Evolutionary conservation across 257 asterid species (phyloP).

Genomic region (Solanum bulbocastanum): DNA sequence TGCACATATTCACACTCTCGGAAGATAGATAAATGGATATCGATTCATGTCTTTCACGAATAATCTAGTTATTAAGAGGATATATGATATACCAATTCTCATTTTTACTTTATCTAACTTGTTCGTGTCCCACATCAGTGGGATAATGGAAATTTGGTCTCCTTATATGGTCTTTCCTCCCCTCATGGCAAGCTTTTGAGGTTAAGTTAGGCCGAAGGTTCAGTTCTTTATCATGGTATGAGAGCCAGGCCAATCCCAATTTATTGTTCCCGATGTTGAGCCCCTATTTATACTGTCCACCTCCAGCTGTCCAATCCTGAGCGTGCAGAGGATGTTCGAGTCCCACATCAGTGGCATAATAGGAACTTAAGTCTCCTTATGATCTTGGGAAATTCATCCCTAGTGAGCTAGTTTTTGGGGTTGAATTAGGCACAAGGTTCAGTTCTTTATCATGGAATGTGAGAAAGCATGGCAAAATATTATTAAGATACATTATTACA

Average conservation of each 20-base stretch:
- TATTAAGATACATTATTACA: neutral
- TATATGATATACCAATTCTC: neutral
- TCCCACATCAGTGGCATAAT: neutral
- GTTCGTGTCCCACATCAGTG: neutral
- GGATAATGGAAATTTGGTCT: neutral
- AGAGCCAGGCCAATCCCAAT: neutral
- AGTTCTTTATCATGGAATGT: neutral
- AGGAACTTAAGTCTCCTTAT: neutral
- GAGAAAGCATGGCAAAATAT: neutral
- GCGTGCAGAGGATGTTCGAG: neutral
- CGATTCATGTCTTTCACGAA: neutral
- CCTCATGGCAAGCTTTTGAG: neutral
- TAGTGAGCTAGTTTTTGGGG: neutral
- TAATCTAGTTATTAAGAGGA: neutral
- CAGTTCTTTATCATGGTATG: neutral
- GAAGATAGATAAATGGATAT: neutral
- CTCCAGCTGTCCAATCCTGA: neutral
- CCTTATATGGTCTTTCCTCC: neutral
- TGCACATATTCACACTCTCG: neutral
- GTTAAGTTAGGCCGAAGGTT: neutral
- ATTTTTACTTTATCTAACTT: neutral
- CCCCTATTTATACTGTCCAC: neutral
- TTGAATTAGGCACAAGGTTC: neutral
- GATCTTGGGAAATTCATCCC: neutral
- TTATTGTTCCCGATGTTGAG: neutral